Conservation (phyloP, 495 filamentous ascomycete species). For the Filosporella fistucella region DNA sequence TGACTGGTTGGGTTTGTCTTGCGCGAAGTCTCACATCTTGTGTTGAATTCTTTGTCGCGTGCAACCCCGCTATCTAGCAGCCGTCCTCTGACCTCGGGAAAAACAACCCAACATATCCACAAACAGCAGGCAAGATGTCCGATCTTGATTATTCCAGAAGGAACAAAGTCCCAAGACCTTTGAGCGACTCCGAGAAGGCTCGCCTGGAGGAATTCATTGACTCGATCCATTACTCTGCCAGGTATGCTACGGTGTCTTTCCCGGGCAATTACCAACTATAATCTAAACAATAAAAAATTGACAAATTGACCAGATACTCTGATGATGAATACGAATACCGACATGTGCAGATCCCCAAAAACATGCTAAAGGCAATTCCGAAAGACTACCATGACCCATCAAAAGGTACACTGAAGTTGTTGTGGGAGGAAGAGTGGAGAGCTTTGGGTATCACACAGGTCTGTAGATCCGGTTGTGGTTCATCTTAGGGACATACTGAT, state of each 20-base stretch:
- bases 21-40: too few relatives aligned
- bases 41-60: too few relatives aligned
- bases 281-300: too few relatives aligned
- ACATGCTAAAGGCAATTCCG: slow-evolving; percentile 95
- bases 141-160: slow-evolving; percentile 79
- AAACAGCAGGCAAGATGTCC: slow-evolving; percentile 17
- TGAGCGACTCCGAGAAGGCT: slow-evolving; percentile 75
- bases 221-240: slow-evolving; percentile 88
- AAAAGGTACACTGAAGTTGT: slow-evolving; percentile 88
- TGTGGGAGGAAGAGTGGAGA: slow-evolving; percentile 99
- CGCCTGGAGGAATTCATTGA: slow-evolving; percentile 88
- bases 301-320: slow-evolving; percentile 59
- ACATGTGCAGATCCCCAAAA: slow-evolving; percentile 94
- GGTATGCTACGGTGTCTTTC: slow-evolving; percentile 47
- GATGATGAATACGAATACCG: slow-evolving; percentile 88
- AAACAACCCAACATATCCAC: too few relatives aligned
- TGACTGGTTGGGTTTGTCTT: too few relatives aligned
- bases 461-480: too few relatives aligned
- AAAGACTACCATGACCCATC: slow-evolving; percentile 89
- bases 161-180: slow-evolving; percentile 75
- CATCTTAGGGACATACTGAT: not conserved
- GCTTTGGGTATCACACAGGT: slow-evolving; percentile 95
- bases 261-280: not conserved
- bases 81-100: not conserved
- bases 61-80: slow-evolving; percentile 8